A percentile compares a stretch with the other conserved stretches of the same genome.
These are phyloP conservation scores for Pisolithus microcarpus DNA, from an alignment of 768 basidiomycete species.

Conservation along the genomic window DNA sequence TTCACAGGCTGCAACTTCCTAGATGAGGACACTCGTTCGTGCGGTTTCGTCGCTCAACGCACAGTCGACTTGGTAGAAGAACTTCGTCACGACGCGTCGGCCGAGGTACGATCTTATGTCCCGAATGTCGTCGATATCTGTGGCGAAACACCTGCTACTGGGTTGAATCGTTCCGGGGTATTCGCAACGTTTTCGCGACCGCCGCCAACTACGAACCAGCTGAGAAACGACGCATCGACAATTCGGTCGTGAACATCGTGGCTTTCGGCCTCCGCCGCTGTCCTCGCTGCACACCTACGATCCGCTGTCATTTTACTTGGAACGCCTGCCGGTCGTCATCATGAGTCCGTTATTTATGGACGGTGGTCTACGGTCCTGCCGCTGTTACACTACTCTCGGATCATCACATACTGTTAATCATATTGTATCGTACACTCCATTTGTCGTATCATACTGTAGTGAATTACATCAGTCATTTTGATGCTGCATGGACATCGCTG, in stretches of 20 bases:
- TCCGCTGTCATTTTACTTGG: background rate
- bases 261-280: background rate
- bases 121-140: slow-evolving; percentile 23
- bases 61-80: slow-evolving; percentile 36
- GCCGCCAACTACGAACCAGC: slow-evolving; percentile 14
- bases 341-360: background rate
- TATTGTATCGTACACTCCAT: slow-evolving; percentile 13
- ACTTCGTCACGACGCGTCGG: slow-evolving; percentile 49
- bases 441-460: slow-evolving; percentile 12
- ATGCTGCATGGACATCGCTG: too few relatives aligned
- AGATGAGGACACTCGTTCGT: slow-evolving; percentile 12
- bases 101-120: slow-evolving; percentile 58
- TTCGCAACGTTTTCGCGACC: slow-evolving; percentile 35
- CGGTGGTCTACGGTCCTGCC: background rate
- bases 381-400: slow-evolving; percentile 16
- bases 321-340: background rate
- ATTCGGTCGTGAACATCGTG: background rate
- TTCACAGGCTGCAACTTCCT: background rate
- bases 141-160: slow-evolving; percentile 6
- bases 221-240: slow-evolving; percentile 6
- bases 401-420: slow-evolving; percentile 11
- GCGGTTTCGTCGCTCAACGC: slow-evolving; percentile 23
- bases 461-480: background rate
- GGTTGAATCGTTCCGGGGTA: slow-evolving; percentile 11
- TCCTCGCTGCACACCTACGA: background rate